Evolutionary conservation across 106 monocot species (phyloP).

Genomic region (Apostasia ramifera): DNA sequence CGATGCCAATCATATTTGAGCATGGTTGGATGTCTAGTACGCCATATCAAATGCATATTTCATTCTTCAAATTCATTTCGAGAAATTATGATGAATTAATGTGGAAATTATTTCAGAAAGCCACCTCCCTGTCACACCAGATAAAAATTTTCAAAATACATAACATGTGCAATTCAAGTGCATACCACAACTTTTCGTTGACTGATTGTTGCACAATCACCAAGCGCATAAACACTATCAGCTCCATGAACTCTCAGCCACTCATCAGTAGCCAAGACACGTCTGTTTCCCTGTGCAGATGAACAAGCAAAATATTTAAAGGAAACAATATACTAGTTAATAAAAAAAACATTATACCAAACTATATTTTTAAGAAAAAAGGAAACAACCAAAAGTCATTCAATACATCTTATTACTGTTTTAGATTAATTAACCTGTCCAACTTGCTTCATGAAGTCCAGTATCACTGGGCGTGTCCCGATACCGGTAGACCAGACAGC

Average conservation of each 20-base stretch:
- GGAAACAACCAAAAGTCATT: neutral
- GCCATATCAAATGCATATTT: too few species aligned
- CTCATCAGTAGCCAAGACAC: slow-evolving; percentile 82
- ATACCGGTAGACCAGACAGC: slow-evolving; percentile 89
- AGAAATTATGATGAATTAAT: too few species aligned
- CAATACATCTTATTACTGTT: neutral
- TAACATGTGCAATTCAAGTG: neutral
- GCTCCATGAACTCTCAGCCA: slow-evolving; percentile 65
- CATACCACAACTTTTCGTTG: slow-evolving; percentile 80
- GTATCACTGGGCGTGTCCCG: slow-evolving; percentile 65
- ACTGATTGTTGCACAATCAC: slow-evolving; percentile 70
- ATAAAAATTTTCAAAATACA: too few species aligned
- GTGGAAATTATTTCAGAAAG: too few species aligned
- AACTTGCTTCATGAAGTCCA: slow-evolving; percentile 71
- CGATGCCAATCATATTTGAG: too few species aligned
- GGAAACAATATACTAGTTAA: neutral
- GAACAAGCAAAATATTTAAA: neutral
- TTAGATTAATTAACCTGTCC: slow-evolving; percentile 41
- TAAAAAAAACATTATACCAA: neutral
- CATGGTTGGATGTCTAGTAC: too few species aligned
- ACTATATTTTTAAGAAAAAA: neutral
- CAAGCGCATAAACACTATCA: slow-evolving; percentile 66
- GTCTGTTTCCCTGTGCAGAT: slow-evolving; percentile 44
- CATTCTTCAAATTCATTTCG: too few species aligned
- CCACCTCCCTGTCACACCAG: too few species aligned